Base-by-base conservation (phyloP, 208 protist species). In the Blechomonas ayalai region DNA sequence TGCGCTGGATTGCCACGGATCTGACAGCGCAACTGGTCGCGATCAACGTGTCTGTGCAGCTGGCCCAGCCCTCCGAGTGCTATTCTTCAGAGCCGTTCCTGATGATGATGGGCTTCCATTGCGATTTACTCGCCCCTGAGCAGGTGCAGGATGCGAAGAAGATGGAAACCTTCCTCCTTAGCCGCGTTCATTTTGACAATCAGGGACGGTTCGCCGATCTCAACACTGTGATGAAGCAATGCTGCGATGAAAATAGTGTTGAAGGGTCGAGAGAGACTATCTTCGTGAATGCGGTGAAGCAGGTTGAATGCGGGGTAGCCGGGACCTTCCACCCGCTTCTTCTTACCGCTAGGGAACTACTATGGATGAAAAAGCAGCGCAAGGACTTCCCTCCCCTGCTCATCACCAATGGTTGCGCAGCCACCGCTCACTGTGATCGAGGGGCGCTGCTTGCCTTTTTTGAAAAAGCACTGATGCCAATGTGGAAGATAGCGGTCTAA, bases 91-190 rank as follows among this genome's bases (percentile, higher is more conserved):
- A 67, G 49, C 58, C 56, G 4, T 92, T 87, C 46, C 43, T 86
- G 18, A 25, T 34, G 2, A 64, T 61, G 9, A 16, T 88, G 15
- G 43, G 66, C 25, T 29, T 65, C 24, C 13, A 61, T 20, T 84
- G 77, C 57, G 52, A 58, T 7, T 61, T 90, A 34, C 49, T 82
- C 0, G 46, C 76, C 28, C 56, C 64, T 12, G 48, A n/a, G 4
- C 41, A 52, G 12, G 50, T 56, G 0, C 2, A 27, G 0, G 75
- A 88, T 50, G 48, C 55, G 0, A 64, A 59, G 25, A 79, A 80
- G 35, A 26, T 92, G 26, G 61, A 82, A 33, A 82, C 78, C 0
- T 92, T 88, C 65, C 18, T 92, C 4, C 49, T 92, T 1, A 60
- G 66, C 15, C 71, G 73, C 7, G 44, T 86, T 5, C 1, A 24